phyloP scores from a whole-genome alignment of 257 asterid species.

The Penstemon eatonii region DNA sequence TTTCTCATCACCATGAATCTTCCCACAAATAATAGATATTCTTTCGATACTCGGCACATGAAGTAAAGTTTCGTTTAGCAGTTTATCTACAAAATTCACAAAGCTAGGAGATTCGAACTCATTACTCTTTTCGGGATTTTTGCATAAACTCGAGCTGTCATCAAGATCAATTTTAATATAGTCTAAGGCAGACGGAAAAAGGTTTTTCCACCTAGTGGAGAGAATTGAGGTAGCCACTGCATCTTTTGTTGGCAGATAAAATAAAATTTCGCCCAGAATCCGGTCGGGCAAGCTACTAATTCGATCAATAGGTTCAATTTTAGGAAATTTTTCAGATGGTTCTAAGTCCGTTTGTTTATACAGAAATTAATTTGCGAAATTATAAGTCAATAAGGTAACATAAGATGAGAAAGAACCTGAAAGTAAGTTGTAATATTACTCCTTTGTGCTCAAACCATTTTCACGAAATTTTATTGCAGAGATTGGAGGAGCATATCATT shows the following conservation, averaged over 20 bases:
- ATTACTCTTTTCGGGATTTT: neutral
- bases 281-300: neutral
- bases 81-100: neutral
- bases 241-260: neutral
- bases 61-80: neutral
- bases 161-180: neutral
- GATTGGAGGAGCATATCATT: too few relatives aligned
- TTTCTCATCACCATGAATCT: neutral
- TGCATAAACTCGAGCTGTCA: neutral
- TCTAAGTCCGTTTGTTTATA: too few relatives aligned
- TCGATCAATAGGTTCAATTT: too few relatives aligned
- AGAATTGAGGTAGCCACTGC: neutral
- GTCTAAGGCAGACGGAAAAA: neutral
- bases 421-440: too few relatives aligned
- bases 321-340: too few relatives aligned
- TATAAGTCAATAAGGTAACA: too few relatives aligned
- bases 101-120: neutral
- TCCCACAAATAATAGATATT: neutral
- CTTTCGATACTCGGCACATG: neutral
- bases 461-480: too few relatives aligned
- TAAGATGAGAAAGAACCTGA: too few relatives aligned
- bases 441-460: too few relatives aligned
- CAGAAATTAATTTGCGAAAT: too few relatives aligned
- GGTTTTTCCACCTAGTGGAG: conserved; percentile 9
- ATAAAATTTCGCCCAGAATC: conserved; percentile 3